Conservation (phyloP, 2,329 filamentous ascomycete genomes). For the Verticillium albo-atrum region DNA sequence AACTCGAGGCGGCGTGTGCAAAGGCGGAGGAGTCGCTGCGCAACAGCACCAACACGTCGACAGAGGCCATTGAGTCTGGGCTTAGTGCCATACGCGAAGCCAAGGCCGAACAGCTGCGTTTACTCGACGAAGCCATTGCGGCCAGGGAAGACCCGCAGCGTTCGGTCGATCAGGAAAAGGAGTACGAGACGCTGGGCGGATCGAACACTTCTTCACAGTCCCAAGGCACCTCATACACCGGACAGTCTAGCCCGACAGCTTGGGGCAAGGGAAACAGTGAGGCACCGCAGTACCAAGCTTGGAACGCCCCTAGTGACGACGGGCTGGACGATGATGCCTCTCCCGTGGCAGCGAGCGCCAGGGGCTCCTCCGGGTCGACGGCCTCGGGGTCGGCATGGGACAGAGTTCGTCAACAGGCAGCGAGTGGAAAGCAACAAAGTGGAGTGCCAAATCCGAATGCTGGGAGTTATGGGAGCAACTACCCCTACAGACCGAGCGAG, state of each 20-base stretch:
- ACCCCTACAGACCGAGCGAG: slow-evolving; percentile 10
- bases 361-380: slow-evolving; percentile 10
- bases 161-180: neutral
- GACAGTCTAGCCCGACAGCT: neutral
- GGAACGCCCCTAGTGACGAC: neutral
- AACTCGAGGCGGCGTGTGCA: neutral
- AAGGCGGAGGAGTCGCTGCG: neutral
- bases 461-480: slow-evolving; percentile 4
- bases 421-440: slow-evolving; percentile 3
- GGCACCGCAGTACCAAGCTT: neutral
- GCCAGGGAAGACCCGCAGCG: neutral
- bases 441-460: neutral
- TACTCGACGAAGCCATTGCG: neutral
- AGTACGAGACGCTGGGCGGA: neutral
- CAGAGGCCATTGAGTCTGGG: neutral
- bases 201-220: neutral
- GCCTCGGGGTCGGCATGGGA: slow-evolving; percentile 36
- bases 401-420: slow-evolving; percentile 33
- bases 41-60: neutral
- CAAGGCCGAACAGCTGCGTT: neutral
- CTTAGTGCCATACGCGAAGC: neutral
- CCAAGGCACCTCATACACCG: neutral
- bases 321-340: slow-evolving; percentile 36
- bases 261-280: neutral
- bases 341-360: slow-evolving; percentile 30